Base-by-base conservation (phyloP, 176 grass and related monocot genomes). In the Ensete ventricosum region DNA sequence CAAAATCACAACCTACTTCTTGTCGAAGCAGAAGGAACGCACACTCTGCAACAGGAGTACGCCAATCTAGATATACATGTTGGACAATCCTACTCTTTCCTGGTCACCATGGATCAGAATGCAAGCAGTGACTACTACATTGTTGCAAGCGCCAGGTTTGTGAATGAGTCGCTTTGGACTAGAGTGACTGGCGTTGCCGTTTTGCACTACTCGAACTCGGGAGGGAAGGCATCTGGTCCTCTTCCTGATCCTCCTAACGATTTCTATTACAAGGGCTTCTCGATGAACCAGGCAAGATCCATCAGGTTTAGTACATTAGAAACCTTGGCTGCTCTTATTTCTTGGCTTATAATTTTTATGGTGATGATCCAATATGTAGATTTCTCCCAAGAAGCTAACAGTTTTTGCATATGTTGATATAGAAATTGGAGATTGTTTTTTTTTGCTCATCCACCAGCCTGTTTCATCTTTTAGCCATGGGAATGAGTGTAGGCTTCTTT, bases 81-180 rank as follows among this genome's bases (percentile, higher is more conserved):
- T 14, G 95, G 95, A 2, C 95, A 98, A 59, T 98, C 95, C 8
- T 93, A 91, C 84, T 98, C 95, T 13, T 98, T 98, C 82, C 43
- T 98, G 72, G 69, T 98, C 64, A 98, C 86, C 14, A 98, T 98
- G 95, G 90, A 94, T 83, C 95, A 98, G 75, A 94, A 94, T 43
- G 90, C 95, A 16, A 98, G 88, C 82, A 91, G 82, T 11, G 95
- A 98, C 54, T 98, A 93, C 43, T 98, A 98, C 75, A 87, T 98
- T 13, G 95, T 91, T 22, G 95, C 90, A 26, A 98, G 95, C 48
- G 69, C 88, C 69, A 86, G 95, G 68, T 98, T 98, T 85, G 88
- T 91, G 65, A 98, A 98, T 0, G 88, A 83, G 58, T 94, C 90
- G 2, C 57, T 83, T 8, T 98, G 95, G 95, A 77, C 78, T 64